A percentile compares a stretch with the other conserved stretches of the same genome.
phyloP scores from a whole-genome alignment of 768 basidiomycete genomes.

The Kwoniella europaea region DNA sequence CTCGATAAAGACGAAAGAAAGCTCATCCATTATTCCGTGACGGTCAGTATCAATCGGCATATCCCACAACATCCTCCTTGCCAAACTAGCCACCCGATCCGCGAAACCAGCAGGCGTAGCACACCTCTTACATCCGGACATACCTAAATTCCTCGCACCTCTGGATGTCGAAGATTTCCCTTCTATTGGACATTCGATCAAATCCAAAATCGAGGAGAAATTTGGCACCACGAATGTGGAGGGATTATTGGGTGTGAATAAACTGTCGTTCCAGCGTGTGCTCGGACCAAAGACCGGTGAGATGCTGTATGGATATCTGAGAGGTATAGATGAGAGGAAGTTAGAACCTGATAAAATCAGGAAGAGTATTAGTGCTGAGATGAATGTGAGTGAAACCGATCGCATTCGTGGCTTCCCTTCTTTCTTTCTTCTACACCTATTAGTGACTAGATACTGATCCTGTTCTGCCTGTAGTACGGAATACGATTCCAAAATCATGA shows the following conservation, averaged over 20 bases:
- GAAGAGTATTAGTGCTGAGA: constrained; percentile 91
- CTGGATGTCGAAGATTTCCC: constrained; percentile 72
- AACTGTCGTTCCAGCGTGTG: constrained; percentile 69
- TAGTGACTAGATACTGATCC: no score
- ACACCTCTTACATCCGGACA: constrained; percentile 66
- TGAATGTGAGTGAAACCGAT: constrained; percentile 72
- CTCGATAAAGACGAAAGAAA: no score
- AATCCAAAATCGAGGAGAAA: constrained; percentile 79
- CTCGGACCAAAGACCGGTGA: constrained; percentile 82
- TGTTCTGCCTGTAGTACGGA: constrained; percentile 70
- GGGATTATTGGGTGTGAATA: constrained; percentile 69
- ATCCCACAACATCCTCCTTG: constrained; percentile 86
- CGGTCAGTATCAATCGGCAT: constrained; percentile 81
- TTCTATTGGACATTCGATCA: constrained; percentile 78
- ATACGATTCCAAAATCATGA: constrained; percentile 85
- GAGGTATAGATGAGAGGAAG: constrained; percentile 79
- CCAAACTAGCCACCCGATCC: constrained; percentile 83
- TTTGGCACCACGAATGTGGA: constrained; percentile 74
- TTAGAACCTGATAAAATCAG: constrained; percentile 83
- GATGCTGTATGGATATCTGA: constrained; percentile 78
- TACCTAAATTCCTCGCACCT: constrained; percentile 47
- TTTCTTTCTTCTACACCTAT: no score
- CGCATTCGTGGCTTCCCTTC: not conserved
- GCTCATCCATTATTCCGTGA: constrained; percentile 6
- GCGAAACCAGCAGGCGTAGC: constrained; percentile 91